Conservation (phyloP, 129 eudicot species). For the Artemisia tridentata region DNA sequence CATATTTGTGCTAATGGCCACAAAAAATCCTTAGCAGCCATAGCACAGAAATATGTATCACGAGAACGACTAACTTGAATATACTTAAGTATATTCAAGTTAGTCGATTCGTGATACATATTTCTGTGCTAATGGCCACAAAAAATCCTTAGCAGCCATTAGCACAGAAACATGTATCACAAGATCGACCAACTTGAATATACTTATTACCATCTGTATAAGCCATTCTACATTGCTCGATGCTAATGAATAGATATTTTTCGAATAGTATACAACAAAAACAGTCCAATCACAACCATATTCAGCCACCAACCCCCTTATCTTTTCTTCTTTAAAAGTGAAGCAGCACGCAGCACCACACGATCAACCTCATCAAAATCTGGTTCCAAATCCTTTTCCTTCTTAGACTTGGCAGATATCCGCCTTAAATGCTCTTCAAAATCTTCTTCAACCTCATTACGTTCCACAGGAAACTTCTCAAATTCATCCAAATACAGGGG, state of each 20-base stretch:
- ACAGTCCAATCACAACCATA: neutral
- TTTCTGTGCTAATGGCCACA: too few relatives aligned
- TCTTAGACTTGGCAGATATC: conserved; percentile 55
- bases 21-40: too few relatives aligned
- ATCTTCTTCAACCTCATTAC: conserved; percentile 43
- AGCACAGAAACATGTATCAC: too few relatives aligned
- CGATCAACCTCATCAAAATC: conserved; percentile 90
- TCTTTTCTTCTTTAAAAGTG: conserved; percentile 70
- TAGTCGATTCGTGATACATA: too few relatives aligned
- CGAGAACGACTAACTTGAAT: too few relatives aligned
- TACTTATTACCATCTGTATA: too few relatives aligned
- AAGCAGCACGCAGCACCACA: conserved; percentile 73
- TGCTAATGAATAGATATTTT: neutral
- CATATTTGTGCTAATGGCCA: too few relatives aligned
- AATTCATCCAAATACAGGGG: conserved; percentile 72
- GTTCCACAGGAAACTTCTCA: conserved; percentile 49
- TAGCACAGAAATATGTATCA: too few relatives aligned
- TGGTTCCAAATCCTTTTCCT: conserved; percentile 40
- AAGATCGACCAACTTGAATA: too few relatives aligned
- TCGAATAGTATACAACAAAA: neutral
- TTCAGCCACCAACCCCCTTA: conserved; percentile 23
- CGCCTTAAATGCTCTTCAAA: conserved; percentile 71
- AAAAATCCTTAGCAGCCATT: too few relatives aligned
- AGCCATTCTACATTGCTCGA: too few relatives aligned
- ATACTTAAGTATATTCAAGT: too few relatives aligned